phyloP scores from a whole-genome alignment of 1,284 basidiomycete genomes.

The Xerocomus minutiporus region DNA sequence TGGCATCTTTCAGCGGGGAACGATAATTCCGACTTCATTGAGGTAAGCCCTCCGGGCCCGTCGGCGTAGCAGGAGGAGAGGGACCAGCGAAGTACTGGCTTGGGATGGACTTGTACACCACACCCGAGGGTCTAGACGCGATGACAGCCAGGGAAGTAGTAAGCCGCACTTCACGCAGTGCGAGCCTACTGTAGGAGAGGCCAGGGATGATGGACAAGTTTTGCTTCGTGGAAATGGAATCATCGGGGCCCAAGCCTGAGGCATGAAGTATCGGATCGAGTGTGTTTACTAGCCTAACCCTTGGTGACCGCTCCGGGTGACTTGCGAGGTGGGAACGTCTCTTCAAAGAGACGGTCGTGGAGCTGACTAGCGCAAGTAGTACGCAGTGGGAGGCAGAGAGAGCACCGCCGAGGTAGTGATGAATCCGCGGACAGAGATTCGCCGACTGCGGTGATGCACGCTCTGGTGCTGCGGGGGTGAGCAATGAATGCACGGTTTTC shows the following conservation, averaged over 20 bases:
- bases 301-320: not conserved
- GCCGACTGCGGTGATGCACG: no score
- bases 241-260: conserved; percentile 9
- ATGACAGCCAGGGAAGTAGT: not conserved
- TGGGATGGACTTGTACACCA: not conserved
- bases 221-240: not conserved
- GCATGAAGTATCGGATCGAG: not conserved
- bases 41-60: not conserved
- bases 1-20: not conserved
- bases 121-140: not conserved
- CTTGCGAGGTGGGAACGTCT: not conserved
- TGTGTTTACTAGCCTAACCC: conserved; percentile 9
- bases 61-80: not conserved
- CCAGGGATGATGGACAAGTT: conserved; percentile 4
- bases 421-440: no score
- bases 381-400: not conserved
- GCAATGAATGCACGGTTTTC: no score
- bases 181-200: conserved; percentile 6
- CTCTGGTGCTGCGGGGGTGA: not conserved
- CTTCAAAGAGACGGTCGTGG: no score
- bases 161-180: not conserved
- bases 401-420: no score
- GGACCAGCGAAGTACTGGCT: not conserved
- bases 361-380: conserved; percentile 3
- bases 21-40: not conserved